Conservation (phyloP, 306 rosid genomes). For the Arachis stenosperma region DNA sequence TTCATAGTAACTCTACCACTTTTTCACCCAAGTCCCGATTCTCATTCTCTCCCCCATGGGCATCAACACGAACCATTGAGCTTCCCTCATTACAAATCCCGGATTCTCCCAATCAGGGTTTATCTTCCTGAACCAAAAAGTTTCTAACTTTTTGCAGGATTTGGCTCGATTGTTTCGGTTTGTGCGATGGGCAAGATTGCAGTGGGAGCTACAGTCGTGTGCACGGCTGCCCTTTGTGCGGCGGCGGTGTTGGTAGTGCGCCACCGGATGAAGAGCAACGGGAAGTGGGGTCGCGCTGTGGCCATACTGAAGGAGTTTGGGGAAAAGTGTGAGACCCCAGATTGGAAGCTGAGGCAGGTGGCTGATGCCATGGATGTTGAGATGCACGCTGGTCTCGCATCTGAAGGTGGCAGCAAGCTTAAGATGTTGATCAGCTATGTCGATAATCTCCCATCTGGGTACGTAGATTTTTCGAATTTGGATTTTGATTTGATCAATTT, state of each 20-base stretch:
- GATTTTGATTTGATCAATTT: neutral
- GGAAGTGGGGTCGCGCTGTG: constrained; percentile 71
- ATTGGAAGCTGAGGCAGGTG: constrained; percentile 73
- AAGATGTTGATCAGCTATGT: constrained; percentile 97
- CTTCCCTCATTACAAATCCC: constrained; percentile 3
- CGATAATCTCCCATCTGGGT: constrained; percentile 98
- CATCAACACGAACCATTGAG: constrained; percentile 29
- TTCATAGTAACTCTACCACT: neutral
- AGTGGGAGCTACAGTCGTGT: constrained; percentile 74
- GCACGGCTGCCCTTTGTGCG: constrained; percentile 79
- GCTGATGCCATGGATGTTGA: constrained; percentile 96
- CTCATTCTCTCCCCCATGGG: constrained; percentile 43
- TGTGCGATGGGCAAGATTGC: constrained; percentile 73
- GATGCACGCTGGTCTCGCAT: constrained; percentile 99
- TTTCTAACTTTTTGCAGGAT: constrained; percentile 38
- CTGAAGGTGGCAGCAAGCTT: constrained; percentile 98
- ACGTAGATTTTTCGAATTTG: constrained; percentile 16
- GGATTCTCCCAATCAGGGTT: constrained; percentile 18
- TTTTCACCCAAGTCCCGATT: constrained; percentile 27
- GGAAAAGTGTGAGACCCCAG: constrained; percentile 77
- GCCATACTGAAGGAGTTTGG: constrained; percentile 77
- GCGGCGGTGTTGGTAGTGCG: constrained; percentile 89
- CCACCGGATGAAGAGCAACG: constrained; percentile 64
- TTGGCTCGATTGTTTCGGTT: constrained; percentile 1
- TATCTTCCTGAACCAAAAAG: constrained; percentile 29